Evolutionary conservation across 495 filamentous ascomycete species (phyloP), one percentile per base, ranked within the genome.

Genomic region (Echria macrotheca): DNA sequence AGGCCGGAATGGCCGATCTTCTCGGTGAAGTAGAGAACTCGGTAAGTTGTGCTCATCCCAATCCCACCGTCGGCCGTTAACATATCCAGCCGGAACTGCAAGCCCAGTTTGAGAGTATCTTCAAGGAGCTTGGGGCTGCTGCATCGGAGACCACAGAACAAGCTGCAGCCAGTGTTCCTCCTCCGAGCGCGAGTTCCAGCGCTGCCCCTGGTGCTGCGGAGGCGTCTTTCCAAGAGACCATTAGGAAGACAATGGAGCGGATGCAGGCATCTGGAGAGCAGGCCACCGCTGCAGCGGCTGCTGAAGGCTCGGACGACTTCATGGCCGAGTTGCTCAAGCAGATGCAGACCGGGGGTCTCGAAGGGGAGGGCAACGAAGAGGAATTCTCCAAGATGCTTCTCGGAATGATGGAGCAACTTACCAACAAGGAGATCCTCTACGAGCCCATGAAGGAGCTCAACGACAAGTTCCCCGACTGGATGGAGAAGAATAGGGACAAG

Each of bases 381-480:
- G 89, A 95, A 52, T 84, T 96, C 56, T 86, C 84, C 21, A 91
- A 93, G 67, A 86, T 97, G 82, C 76, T 97, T 24, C 74, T 94
- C 73, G 87, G 85, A 22, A 95, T 96, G 89, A 97, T 98, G 91
- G 89, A 97, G 67, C 89, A 98, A 66, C 72, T 98, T 47, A 96
- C 93, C 1, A 94, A 93, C 61, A 97, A 95, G 72, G 93, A 98
- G 60, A 95, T 98, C 49, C 70, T 98, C 35, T 96, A 98, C 59
- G 91, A 96, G 69, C 93, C 93, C 12, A 96, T 98, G 91, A 95
- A 93, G 71, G 94, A 98, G 68, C 67, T 97, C 52, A 72, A 91
- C 60, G 83, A 85, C 19, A 96, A 96, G 67, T 98, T 91, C 60
- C 89, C 87, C 0, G 78, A 64, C 3, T 98, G 93, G 93, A 71